Conservation (phyloP, 768 basidiomycete genomes). For the Psilocybe azurescens region DNA sequence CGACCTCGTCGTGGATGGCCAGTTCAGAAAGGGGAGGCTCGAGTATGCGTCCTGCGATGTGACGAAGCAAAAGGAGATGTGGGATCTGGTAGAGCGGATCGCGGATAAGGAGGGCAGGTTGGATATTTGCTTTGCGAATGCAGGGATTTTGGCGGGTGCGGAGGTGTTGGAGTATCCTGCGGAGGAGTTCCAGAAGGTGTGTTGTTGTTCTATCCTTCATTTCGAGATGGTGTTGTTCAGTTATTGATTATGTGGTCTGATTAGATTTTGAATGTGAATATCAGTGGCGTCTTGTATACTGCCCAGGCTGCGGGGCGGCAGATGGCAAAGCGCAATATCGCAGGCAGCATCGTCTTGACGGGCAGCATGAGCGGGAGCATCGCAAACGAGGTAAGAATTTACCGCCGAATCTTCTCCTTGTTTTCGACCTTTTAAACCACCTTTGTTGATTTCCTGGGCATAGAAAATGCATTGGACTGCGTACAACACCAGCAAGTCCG, state of each 20-base stretch:
- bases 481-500: constrained; percentile 77
- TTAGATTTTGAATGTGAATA: constrained; percentile 60
- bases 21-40: constrained; percentile 29
- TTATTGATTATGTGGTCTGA: background rate
- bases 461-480: constrained; percentile 64
- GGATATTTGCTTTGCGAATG: constrained; percentile 70
- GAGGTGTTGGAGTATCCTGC: constrained; percentile 63
- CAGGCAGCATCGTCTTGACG: constrained; percentile 62
- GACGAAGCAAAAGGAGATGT: constrained; percentile 53
- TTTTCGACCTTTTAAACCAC: background rate
- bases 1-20: constrained; percentile 14
- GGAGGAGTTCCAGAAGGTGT: constrained; percentile 59
- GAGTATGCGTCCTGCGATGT: constrained; percentile 64
- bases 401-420: background rate
- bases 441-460: background rate
- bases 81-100: constrained; percentile 56
- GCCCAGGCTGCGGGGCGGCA: constrained; percentile 65
- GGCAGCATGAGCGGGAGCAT: constrained; percentile 68
- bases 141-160: constrained; percentile 58
- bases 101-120: constrained; percentile 63
- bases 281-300: constrained; percentile 61
- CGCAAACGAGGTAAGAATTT: constrained; percentile 45
- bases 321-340: constrained; percentile 53
- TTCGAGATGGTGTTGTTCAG: background rate
- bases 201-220: background rate